Evolutionary conservation across 2,329 filamentous ascomycete genomes (phyloP), one percentile per base, ranked within the genome.

Genomic region (Penicillium sclerotiorum): DNA sequence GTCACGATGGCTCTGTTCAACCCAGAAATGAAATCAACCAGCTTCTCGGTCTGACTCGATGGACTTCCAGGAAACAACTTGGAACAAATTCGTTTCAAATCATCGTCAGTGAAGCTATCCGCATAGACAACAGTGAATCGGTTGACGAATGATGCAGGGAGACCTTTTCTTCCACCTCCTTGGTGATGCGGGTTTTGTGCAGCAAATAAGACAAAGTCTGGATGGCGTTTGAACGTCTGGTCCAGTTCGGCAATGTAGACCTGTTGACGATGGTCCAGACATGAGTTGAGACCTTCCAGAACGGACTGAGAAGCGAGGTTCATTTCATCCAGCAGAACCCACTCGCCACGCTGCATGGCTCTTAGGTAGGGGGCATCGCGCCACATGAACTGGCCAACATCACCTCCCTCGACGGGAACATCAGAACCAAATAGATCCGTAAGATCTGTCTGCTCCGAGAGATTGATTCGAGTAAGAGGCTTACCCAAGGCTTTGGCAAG

Each of bases 281-380:
- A 97, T 18, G 94, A 93, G 60, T 99, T 99, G 25, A 99, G 77
- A 55, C 94, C 95, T 74, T 99, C 94, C 1, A 99, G 81, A 2
- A 99, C 92, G 4, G 93, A 95, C 68, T 99, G 94, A 0, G 93
- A 97, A 1, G 95, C 94, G 56, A 99, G 75, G 63, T 99, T 99
- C 94, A 99, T 99, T 76, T 99, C 94, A 65, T 99, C 94, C 0
- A 99, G 80, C 22, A 99, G 77, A 9, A 99, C 94, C 94, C 94
- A 99, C 61, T 95, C 89, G 22, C 94, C 94, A 50, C 84, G 88
- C 67, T 97, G 94, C 93, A 99, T 97, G 0, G 94, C 94, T 66
- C 90, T 89, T 17, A 99, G 77, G 67, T 99, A 97, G 1, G 94
- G 92, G 0, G 93, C 94, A 68, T 99, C 93, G 59, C 91, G 84